A percentile compares a stretch with the other conserved stretches of the same genome.
Evolutionary conservation across 2,329 filamentous ascomycete genomes (phyloP).

Genomic region (Aspergillus sp.): DNA sequence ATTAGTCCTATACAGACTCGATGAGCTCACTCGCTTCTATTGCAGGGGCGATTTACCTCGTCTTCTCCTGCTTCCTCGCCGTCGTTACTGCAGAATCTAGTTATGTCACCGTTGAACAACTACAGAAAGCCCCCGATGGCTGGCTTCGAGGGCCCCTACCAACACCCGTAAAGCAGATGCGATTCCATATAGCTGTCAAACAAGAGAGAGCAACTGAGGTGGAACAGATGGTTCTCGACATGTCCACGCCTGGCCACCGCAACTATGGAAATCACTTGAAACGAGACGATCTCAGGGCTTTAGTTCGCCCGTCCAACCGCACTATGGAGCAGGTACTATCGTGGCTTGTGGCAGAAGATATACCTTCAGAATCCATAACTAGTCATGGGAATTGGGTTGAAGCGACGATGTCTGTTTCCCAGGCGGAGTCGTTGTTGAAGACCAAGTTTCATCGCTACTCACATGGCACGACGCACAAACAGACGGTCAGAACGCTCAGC

Average conservation of each 20-base stretch:
- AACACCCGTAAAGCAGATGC: slow-evolving; percentile 46
- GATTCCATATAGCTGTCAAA: slow-evolving; percentile 55
- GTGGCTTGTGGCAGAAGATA: slow-evolving; percentile 60
- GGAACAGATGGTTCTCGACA: slow-evolving; percentile 62
- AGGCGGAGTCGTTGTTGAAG: slow-evolving; percentile 61
- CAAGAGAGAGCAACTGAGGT: slow-evolving; percentile 57
- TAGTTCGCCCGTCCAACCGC: slow-evolving; percentile 57
- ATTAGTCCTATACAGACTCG: not conserved
- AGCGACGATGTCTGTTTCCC: slow-evolving; percentile 46
- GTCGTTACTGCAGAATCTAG: slow-evolving; percentile 5
- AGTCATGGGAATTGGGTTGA: slow-evolving; percentile 65
- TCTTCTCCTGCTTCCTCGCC: slow-evolving; percentile 15
- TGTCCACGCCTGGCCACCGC: slow-evolving; percentile 64
- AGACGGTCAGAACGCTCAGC: slow-evolving; percentile 58
- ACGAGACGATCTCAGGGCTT: slow-evolving; percentile 60
- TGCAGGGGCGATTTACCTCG: slow-evolving; percentile 18
- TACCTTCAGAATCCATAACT: slow-evolving; percentile 52
- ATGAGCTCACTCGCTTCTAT: slow-evolving; percentile 18
- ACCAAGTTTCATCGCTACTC: slow-evolving; percentile 63
- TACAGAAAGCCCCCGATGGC: slow-evolving; percentile 36
- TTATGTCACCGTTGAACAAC: slow-evolving; percentile 35
- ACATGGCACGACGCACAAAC: slow-evolving; percentile 46
- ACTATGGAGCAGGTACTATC: slow-evolving; percentile 55
- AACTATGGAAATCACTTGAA: slow-evolving; percentile 67
- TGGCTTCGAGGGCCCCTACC: slow-evolving; percentile 38